Evolutionary conservation across 2,329 filamentous ascomycete species (phyloP), one percentile per base, ranked within the genome.

Genomic region (Chalara sp.): DNA sequence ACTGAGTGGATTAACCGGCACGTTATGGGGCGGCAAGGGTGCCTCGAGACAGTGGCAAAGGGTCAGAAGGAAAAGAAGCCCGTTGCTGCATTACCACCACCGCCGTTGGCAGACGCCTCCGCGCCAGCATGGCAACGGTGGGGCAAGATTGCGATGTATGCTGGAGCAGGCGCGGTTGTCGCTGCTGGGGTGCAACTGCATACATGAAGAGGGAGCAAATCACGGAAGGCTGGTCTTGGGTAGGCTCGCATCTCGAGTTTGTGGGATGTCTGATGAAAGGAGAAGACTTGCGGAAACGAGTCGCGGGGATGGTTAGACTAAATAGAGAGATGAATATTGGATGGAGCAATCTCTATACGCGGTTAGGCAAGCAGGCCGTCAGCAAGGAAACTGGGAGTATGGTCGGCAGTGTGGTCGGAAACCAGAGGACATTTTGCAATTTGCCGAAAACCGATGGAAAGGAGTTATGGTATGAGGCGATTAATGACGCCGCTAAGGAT

Each of bases 191-290:
- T 0, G 88, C 88, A 1, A 90, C 90, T 6, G 87, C 92, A 8
- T 97, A 95, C 72, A 75, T 87, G 61, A 90, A 93, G 61, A 81
- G 89, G 49, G 87, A 95, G 32, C 83, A 89, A 56, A 81, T 97
- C 54, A 80, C 78, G 3, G 77, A 85, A 53, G 87, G 91, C 6
- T 84, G 84, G 72, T 75, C 75, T 7, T 97, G 91, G 90, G 88
- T 88, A 11, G 82, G 86, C 12, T 93, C 88, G 35, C 93, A 99
- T 68, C 80, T 99, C 30, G 88, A 93, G 67, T 99, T 97, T 62
- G 88, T 97, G 1, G 89, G 90, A 2, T 95, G 89, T 62, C 78
- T 99, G 6, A 86, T 87, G 45, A 83, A 88, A n/a, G 83, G 82
- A 5, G 86, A 91, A 60, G 90, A 96, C 63, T 73, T 97, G 57